Conservation (phyloP, 2,329 filamentous ascomycete species). For the Calonectria honghensis region DNA sequence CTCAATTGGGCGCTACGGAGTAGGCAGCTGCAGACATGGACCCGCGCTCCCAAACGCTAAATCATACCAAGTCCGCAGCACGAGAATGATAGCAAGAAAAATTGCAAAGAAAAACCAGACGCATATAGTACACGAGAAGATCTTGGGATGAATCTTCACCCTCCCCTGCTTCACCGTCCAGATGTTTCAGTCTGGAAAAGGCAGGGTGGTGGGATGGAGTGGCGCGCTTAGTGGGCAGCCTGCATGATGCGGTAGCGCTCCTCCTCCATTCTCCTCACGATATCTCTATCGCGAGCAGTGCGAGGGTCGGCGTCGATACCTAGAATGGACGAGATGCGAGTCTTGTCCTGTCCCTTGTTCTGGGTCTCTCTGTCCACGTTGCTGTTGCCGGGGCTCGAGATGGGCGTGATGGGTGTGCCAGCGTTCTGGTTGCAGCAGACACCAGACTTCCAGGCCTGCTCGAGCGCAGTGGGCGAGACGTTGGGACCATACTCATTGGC, state of each 20-base stretch:
- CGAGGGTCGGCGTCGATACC: conserved; percentile 76
- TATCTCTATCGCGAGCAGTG: conserved; percentile 74
- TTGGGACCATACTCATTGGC: conserved; percentile 82
- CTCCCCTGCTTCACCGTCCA: conserved; percentile 41
- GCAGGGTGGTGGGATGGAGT: conserved; percentile 32
- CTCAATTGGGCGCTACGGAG: conserved; percentile 1
- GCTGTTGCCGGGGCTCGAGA: conserved; percentile 69
- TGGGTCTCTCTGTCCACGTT: conserved; percentile 63
- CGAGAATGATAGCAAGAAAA: conserved; percentile 33
- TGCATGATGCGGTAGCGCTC: conserved; percentile 63
- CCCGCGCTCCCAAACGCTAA: conserved; percentile 27
- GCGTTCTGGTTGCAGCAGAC: conserved; percentile 63
- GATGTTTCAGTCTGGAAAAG: conserved; percentile 26
- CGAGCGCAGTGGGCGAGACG: conserved; percentile 77
- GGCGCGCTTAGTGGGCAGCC: conserved; percentile 49
- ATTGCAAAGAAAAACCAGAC: conserved; percentile 24
- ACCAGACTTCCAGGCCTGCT: conserved; percentile 80
- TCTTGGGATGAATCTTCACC: conserved; percentile 31
- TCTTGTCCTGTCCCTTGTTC: conserved; percentile 70
- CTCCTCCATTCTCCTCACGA: conserved; percentile 74
- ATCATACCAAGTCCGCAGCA: conserved; percentile 4
- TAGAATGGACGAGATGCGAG: conserved; percentile 77
- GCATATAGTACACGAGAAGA: conserved; percentile 47
- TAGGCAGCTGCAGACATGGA: conserved; percentile 27
- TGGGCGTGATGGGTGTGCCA: conserved; percentile 71